Percentiles rank a stretch among this genome's conserved stretches.
Conservation (phyloP, 2,329 filamentous ascomycete genomes). For the Cordyceps tenuipes region DNA sequence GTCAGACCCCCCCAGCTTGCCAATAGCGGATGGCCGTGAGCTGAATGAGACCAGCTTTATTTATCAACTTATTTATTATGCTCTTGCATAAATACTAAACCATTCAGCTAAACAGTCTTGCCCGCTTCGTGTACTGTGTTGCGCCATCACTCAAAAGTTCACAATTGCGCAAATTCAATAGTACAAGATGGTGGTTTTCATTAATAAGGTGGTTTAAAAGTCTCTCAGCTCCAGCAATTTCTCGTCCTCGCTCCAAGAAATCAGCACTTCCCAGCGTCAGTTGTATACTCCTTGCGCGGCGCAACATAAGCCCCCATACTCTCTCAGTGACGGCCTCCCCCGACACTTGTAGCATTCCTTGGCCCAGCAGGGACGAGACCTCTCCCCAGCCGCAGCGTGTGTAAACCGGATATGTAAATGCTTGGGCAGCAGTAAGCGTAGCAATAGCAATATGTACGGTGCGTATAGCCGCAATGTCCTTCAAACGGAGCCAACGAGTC, state of each 20-base stretch:
- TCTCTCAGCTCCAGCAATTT: constrained; percentile 3
- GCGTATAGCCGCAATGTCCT: constrained; percentile 15
- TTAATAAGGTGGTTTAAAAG: constrained; percentile 1
- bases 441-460: background rate
- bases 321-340: background rate
- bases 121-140: too few relatives aligned
- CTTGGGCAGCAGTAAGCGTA: background rate
- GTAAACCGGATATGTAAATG: background rate
- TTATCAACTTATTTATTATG: too few relatives aligned
- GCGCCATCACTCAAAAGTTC: background rate
- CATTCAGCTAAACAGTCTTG: too few relatives aligned
- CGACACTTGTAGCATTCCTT: background rate
- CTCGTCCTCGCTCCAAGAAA: background rate
- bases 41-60: too few relatives aligned
- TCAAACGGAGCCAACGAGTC: constrained; percentile 19
- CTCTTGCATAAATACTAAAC: too few relatives aligned
- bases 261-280: background rate
- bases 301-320: background rate
- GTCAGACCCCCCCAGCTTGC: background rate
- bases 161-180: background rate
- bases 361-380: background rate
- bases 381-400: background rate
- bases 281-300: background rate
- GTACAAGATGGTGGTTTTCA: background rate
- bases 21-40: background rate